Percentiles rank a stretch among this genome's conserved stretches.
phyloP scores from a whole-genome alignment of 441 rosid species.

The Populus hybrid region DNA sequence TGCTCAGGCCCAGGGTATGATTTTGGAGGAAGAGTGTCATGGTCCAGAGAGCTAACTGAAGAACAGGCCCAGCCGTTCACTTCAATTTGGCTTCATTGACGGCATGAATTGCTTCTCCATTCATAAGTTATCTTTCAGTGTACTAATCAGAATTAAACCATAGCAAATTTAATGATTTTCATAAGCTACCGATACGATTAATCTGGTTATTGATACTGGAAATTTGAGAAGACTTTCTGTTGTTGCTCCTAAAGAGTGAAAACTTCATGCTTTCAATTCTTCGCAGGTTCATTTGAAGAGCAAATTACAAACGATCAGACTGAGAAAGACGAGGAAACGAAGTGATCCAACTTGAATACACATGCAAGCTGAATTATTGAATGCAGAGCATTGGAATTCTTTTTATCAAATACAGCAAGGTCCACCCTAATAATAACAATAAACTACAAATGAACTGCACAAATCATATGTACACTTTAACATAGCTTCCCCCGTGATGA shows the following conservation, averaged over 20 bases:
- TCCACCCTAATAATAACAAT: neutral
- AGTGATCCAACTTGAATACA: neutral
- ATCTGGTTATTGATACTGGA: neutral
- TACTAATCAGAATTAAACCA: neutral
- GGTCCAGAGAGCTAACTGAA: conserved; percentile 53
- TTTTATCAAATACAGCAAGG: neutral
- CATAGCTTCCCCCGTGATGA: conserved; percentile 4
- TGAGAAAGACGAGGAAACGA: neutral
- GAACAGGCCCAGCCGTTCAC: conserved; percentile 42
- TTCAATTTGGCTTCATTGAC: conserved; percentile 42
- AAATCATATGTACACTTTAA: conserved; percentile 26
- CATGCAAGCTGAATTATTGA: neutral
- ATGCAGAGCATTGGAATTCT: neutral
- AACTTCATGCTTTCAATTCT: neutral
- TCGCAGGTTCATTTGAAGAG: neutral
- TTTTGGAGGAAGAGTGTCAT: conserved; percentile 36
- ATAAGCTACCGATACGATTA: neutral
- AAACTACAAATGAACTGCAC: conserved; percentile 23
- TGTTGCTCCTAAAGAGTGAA: neutral
- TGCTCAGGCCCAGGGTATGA: conserved; percentile 50
- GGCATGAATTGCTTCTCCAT: conserved; percentile 41
- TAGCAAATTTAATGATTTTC: neutral
- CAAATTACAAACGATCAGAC: neutral
- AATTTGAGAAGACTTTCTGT: neutral
- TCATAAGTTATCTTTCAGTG: neutral